These are phyloP conservation scores for Populus hybrid DNA, from an alignment of 441 rosid species.

Conservation along the genomic window DNA sequence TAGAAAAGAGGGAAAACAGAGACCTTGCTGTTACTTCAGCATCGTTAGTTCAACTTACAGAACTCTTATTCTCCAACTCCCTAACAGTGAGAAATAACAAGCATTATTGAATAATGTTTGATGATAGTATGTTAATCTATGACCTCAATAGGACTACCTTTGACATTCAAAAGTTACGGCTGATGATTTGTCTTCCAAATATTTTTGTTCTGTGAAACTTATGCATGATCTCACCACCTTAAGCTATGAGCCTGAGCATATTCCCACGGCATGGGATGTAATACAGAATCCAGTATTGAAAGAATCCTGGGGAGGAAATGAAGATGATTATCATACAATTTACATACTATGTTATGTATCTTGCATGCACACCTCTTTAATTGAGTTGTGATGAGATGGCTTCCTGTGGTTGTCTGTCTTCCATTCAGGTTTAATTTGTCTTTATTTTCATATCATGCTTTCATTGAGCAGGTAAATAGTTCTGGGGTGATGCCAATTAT, in stretches of 20 bases:
- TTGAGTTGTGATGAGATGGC: background rate
- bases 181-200: background rate
- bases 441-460: slow-evolving; percentile 8
- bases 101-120: background rate
- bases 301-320: background rate
- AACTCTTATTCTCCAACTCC: background rate
- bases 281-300: background rate
- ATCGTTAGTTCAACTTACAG: background rate
- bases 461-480: slow-evolving; percentile 68
- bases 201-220: background rate
- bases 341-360: background rate
- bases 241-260: background rate
- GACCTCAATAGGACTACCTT: background rate
- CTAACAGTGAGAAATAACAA: background rate
- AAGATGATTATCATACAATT: background rate
- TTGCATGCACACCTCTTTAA: background rate
- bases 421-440: background rate
- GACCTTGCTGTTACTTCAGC: background rate
- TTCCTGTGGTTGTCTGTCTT: background rate
- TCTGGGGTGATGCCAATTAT: slow-evolving; percentile 98
- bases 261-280: background rate
- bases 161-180: background rate
- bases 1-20: background rate
- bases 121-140: too few species aligned
- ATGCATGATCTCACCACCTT: background rate